phyloP scores from a whole-genome alignment of 1,284 basidiomycete genomes.

The Ceratobasidium sp. region DNA sequence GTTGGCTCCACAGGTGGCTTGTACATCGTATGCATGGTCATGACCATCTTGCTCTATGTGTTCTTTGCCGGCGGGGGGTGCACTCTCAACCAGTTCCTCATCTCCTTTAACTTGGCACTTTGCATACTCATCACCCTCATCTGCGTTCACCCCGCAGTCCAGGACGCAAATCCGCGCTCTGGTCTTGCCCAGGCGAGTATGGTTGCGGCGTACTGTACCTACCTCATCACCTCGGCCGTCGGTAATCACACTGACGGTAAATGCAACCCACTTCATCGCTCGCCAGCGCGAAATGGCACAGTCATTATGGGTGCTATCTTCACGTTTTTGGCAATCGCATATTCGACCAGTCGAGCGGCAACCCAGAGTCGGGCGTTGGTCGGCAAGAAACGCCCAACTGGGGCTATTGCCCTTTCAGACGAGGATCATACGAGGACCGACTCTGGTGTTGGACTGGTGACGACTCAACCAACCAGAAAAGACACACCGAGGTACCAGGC shows the following conservation, averaged over 20 bases:
- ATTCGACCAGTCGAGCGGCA: constrained; percentile 94
- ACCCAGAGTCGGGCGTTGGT: constrained; percentile 92
- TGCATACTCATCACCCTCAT: constrained; percentile 82
- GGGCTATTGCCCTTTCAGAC: constrained; percentile 69
- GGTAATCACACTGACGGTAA: constrained; percentile 81
- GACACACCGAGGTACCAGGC: constrained; percentile 95
- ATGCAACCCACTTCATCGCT: constrained; percentile 86
- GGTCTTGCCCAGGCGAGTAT: constrained; percentile 95
- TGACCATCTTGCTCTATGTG: constrained; percentile 88
- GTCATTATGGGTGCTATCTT: constrained; percentile 92
- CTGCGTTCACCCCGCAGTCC: constrained; percentile 85
- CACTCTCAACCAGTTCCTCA: constrained; percentile 92
- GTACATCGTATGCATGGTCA: constrained; percentile 82
- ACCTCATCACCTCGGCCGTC: constrained; percentile 93
- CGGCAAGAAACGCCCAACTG: constrained; percentile 66
- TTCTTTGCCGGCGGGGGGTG: constrained; percentile 92
- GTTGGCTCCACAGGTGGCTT: constrained; percentile 91
- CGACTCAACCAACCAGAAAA: constrained; percentile 82
- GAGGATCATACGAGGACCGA: constrained; percentile 52
- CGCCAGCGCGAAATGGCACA: constrained; percentile 81
- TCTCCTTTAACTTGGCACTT: constrained; percentile 90
- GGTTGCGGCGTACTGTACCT: constrained; percentile 97
- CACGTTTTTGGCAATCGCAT: constrained; percentile 98
- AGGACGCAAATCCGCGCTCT: constrained; percentile 93
- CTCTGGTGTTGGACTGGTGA: constrained; percentile 74